Evolutionary conservation across 371 early-diverging fungal species (phyloP), one percentile per base, ranked within the genome.

Genomic region (Apophysomyces elegans): DNA sequence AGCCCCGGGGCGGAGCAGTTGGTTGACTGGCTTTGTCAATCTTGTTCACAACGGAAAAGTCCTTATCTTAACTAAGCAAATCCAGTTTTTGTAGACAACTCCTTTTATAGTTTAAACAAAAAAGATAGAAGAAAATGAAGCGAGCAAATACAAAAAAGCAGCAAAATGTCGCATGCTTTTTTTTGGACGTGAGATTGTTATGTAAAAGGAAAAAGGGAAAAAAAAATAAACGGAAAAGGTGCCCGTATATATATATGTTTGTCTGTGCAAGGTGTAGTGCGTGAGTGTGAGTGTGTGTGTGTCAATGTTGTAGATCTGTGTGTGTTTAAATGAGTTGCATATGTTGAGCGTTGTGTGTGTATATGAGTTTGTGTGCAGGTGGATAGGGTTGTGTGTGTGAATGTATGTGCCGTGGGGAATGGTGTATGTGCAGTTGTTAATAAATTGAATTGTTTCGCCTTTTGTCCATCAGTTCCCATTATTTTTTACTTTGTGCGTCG

Each of bases 371-470:
- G 61, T 62, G 58, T 39, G 37, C 21, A 37, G 37, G 54, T 45
- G 59, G 9, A 32, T 39, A 54, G 38, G 59, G 45, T 61, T 60
- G 47, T 21, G 37, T 39, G 44, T 45, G 62, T 8, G 38, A 38
- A 56, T 46, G 59, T 50, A 50, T 50, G 54, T 50, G 54, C 54
- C 54, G 54, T 18, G 21, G 54, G 21, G 54, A 50, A 21, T 50
- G 54, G 54, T 58, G 62, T 44, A 41, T 56, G 58, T 46, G 59
- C n/a, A 61, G 54, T 26, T 43, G 43, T 32, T 56, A 18, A 44
- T 56, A 43, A 44, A 43, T 64, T 64, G 64, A 43, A 64, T 36
- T 44, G 36, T 47, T 61, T 61, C 61, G 21, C 43, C 32, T 45
- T 46, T 61, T 61, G 21, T 43, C 46, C 61, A 32, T 43, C 45